phyloP scores from a whole-genome alignment of 441 rosid genomes.

The Brassica hybrid region DNA sequence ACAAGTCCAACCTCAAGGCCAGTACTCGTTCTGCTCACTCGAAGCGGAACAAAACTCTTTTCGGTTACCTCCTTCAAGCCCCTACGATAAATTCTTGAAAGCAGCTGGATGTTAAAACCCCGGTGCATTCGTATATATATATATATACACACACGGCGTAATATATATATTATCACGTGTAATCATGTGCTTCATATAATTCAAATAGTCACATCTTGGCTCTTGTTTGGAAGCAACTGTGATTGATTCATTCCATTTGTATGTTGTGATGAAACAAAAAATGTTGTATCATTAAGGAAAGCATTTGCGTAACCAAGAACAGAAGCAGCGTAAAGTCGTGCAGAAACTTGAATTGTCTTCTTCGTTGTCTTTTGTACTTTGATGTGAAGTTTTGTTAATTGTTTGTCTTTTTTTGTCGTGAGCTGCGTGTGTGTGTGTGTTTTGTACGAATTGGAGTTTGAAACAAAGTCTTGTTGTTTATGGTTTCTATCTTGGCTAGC shows the following conservation, averaged over 20 bases:
- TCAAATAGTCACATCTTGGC: constrained; percentile 18
- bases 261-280: constrained; percentile 2
- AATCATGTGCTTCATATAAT: constrained; percentile 23
- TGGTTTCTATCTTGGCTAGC: not conserved
- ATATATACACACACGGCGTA: constrained; percentile 22
- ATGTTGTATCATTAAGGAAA: constrained; percentile 18
- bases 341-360: constrained; percentile 4
- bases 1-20: constrained; percentile 46
- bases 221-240: constrained; percentile 30
- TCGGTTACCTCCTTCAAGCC: constrained; percentile 89
- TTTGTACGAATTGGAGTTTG: not conserved
- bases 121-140: constrained; percentile 40
- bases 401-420: not conserved
- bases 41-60: constrained; percentile 68
- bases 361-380: not conserved
- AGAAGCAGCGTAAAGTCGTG: too few relatives aligned
- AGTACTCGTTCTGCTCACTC: constrained; percentile 45
- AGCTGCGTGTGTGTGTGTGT: constrained; percentile 1
- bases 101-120: constrained; percentile 80
- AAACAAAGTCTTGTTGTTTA: constrained; percentile 8
- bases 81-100: constrained; percentile 89
- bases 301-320: not conserved
- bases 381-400: constrained; percentile 17
- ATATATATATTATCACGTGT: constrained; percentile 36
- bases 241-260: constrained; percentile 39